A percentile compares a stretch with the other conserved stretches of the same genome.
phyloP scores from a whole-genome alignment of 2,329 filamentous ascomycete genomes.

The Microsporum canis region DNA sequence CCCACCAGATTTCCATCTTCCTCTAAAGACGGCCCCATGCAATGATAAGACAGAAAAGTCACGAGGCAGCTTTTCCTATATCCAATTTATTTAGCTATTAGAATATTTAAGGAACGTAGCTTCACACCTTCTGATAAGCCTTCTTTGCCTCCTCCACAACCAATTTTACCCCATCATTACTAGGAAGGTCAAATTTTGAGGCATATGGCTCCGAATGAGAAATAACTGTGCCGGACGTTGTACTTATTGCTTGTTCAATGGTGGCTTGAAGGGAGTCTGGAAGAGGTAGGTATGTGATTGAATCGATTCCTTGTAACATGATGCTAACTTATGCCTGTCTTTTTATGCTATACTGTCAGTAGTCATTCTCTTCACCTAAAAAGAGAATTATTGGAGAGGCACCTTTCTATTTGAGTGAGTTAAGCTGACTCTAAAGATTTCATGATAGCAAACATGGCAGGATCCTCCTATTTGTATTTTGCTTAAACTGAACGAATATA shows the following conservation, averaged over 20 bases:
- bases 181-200: constrained; percentile 7
- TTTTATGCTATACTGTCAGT: background rate
- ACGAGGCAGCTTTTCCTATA: background rate
- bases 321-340: background rate
- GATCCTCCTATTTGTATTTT: background rate
- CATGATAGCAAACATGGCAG: background rate
- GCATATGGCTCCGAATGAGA: constrained; percentile 4
- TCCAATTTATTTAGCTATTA: background rate
- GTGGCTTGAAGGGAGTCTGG: constrained; percentile 4
- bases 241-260: constrained; percentile 4
- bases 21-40: constrained; percentile 8
- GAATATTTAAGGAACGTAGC: background rate
- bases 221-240: constrained; percentile 3
- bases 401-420: background rate
- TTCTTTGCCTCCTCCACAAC: constrained; percentile 6
- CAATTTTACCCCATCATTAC: constrained; percentile 3
- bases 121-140: constrained; percentile 6
- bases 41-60: constrained; percentile 5
- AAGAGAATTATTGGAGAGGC: background rate
- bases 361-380: background rate
- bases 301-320: constrained; percentile 1
- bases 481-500: too few relatives aligned
- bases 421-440: background rate
- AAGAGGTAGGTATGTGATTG: constrained; percentile 9
- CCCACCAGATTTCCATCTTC: constrained; percentile 5